Evolutionary conservation across 257 asterid species (phyloP), one percentile per base, ranked within the genome.

Genomic region (Nicotiana tomentosiformis): DNA sequence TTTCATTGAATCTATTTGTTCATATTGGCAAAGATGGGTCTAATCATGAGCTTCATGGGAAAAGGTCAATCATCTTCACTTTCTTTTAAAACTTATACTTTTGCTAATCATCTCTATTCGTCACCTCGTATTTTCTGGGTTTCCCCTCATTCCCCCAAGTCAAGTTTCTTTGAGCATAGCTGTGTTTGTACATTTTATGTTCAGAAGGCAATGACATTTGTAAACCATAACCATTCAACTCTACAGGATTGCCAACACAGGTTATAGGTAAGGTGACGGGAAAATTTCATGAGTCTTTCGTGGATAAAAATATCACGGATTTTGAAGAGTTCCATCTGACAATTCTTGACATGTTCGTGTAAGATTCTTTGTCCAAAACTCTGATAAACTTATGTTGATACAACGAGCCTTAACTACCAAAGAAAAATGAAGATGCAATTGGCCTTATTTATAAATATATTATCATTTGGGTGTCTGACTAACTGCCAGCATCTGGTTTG

Each of bases 331-430:
- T 95, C 65, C 99, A 95, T 65, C 56, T 81, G 4, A 94, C 97
- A 4, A 90, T 93, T 84, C 97, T 95, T 81, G 95, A 93, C 78
- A 91, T 93, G 58, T 90, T 93, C 88, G 87, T 84, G 99, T 91
- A 83, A 82, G 53, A 39, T 55, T 23, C 53, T 69, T 79, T 23
- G 23, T 12, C n/a, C 72, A 16, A 46, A 33, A 18, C 81, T 12
- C 18, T 1, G 56, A 16, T 14, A 58, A 33, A 57, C 70, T 58
- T 79, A 30, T 53, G 12, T 11, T 37, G 66, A 77, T 65, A 5
- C 30, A 66, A 77, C 35, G 65, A 49, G 61, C 69, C 35, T 46
- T 10, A 10, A 23, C 43, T 66, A 69, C 58, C 20, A 72, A 5
- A 8, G 30, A 5, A 70, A 70, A 70, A 20, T 2, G 58, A n/a